These are phyloP conservation scores for Aspergillus unguis DNA, from an alignment of 2,329 filamentous ascomycete genomes.

Conservation along the genomic window DNA sequence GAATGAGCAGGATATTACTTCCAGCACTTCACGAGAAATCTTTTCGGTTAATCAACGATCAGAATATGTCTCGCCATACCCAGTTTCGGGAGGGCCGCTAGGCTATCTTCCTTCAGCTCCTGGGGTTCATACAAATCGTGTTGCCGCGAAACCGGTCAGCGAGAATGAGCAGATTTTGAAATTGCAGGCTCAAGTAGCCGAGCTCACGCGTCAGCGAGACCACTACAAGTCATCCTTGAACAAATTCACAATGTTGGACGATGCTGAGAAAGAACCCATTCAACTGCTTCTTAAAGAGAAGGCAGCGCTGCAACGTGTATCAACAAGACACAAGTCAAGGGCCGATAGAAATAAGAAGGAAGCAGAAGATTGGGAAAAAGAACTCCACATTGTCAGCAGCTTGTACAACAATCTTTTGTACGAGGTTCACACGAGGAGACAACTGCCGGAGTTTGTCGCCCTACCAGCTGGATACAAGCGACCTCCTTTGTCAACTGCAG, in stretches of 20 bases:
- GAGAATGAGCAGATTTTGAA: constrained; percentile 22
- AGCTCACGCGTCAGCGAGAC: constrained; percentile 28
- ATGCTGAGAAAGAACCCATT: constrained; percentile 28
- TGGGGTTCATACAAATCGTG: constrained; percentile 25
- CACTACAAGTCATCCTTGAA: constrained; percentile 26
- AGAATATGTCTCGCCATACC: constrained; percentile 34
- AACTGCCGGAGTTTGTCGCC: constrained; percentile 16
- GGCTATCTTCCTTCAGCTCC: constrained; percentile 33
- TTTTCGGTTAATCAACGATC: constrained; percentile 19
- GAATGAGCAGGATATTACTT: constrained; percentile 20
- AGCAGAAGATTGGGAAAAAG: constrained; percentile 25
- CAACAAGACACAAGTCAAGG: constrained; percentile 23
- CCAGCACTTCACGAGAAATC: constrained; percentile 23
- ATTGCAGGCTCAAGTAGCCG: constrained; percentile 22
- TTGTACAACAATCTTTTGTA: constrained; percentile 27
- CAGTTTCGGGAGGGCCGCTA: constrained; percentile 22
- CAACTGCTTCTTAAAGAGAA: constrained; percentile 22
- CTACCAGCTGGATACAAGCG: constrained; percentile 21
- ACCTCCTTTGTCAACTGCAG: constrained; percentile 3
- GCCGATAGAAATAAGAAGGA: constrained; percentile 27
- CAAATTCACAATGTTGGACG: constrained; percentile 24
- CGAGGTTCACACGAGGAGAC: constrained; percentile 20
- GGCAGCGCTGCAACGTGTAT: constrained; percentile 24
- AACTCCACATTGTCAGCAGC: constrained; percentile 20
- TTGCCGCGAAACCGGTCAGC: constrained; percentile 24